A percentile compares a stretch with the other conserved stretches of the same genome.
These are phyloP conservation scores for Takakia lepidozioides DNA, from an alignment of 225 moss, liverwort and hornwort species.

Conservation along the genomic window DNA sequence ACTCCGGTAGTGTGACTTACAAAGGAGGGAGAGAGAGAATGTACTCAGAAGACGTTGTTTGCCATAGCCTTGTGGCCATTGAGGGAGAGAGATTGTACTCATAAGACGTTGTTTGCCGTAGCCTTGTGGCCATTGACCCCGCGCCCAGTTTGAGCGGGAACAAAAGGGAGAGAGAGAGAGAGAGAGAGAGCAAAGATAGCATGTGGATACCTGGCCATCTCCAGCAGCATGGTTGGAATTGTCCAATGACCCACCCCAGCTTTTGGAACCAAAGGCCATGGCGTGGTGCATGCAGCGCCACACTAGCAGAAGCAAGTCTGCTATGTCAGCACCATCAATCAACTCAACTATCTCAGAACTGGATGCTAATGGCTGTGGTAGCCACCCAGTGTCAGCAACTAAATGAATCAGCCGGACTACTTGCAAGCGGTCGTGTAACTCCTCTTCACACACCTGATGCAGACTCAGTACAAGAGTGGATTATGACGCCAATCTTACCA, in stretches of 20 bases:
- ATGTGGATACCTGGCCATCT: conserved; percentile 75
- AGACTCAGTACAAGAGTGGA: no score
- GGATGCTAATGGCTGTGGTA: conserved; percentile 77
- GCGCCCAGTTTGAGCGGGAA: no score
- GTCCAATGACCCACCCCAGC: conserved; percentile 45
- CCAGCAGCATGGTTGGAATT: conserved; percentile 16
- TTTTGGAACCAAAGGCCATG: conserved; percentile 57
- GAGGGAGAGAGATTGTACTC: no score
- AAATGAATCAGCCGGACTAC: conserved; percentile 72
- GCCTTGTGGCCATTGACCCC: no score
- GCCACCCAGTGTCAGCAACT: conserved; percentile 85
- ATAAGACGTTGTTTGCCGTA: no score
- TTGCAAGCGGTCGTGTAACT: conserved; percentile 68
- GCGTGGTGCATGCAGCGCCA: conserved; percentile 99
- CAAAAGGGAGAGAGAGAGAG: no score
- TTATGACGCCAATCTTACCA: no score
- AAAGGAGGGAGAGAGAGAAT: no score
- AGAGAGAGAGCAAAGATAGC: no score
- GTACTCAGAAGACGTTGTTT: no score
- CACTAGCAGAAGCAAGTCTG: conserved; percentile 91
- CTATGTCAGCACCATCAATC: conserved; percentile 84
- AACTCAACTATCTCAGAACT: conserved; percentile 83
- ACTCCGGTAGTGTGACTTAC: no score
- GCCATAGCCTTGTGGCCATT: no score
- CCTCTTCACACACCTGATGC: conserved; percentile 51